Evolutionary conservation across 768 basidiomycete genomes (phyloP), one percentile per base, ranked within the genome.

Genomic region (Mrakia blollopis): DNA sequence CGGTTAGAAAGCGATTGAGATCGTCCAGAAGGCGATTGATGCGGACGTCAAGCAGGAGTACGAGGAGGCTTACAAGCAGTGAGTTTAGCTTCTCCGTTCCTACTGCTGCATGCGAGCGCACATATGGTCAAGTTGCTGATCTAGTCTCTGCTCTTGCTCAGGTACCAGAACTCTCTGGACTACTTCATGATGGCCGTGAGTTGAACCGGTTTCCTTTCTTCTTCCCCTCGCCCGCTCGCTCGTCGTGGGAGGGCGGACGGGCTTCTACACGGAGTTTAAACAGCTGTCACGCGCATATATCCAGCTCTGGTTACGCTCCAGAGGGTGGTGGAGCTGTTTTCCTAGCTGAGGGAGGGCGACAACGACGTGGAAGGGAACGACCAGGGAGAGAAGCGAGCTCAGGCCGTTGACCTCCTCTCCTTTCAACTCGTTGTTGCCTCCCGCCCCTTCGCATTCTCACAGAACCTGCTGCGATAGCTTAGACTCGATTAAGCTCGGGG

Each of bases 111-210:
- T 5, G 11, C 28, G 39, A 35, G 69, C 72, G 73, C 25, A 72
- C 8, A 14, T 35, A 30, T n/a, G 7, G 11, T 44, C 44, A 30
- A 41, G 18, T 61, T 10, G n/a, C 37, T 10, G 52, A 54, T n/a
- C 16, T 71, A 3, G 14, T 44, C 28, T 54, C 54, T 13, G 25
- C 44, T 35, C 28, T 32, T 6, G 52, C 32, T 21, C 47, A 74
- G 85, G 79, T 97, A 97, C 85, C 91, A 91, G 86, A 96, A 98
- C 87, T 88, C 93, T 0, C 88, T 98, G 78, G 97, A 99, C 83
- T 99, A 96, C 83, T 99, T 99, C 84, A 93, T 98, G 92, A 91
- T 98, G 80, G 94, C 95, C 13, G 86, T 93, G 83, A 95, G 77
- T 78, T 25, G 47, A 30, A 50, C 41, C 47, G 16, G 39, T 25